Base-by-base conservation (phyloP, 106 monocot species). In the Allium cepa region DNA sequence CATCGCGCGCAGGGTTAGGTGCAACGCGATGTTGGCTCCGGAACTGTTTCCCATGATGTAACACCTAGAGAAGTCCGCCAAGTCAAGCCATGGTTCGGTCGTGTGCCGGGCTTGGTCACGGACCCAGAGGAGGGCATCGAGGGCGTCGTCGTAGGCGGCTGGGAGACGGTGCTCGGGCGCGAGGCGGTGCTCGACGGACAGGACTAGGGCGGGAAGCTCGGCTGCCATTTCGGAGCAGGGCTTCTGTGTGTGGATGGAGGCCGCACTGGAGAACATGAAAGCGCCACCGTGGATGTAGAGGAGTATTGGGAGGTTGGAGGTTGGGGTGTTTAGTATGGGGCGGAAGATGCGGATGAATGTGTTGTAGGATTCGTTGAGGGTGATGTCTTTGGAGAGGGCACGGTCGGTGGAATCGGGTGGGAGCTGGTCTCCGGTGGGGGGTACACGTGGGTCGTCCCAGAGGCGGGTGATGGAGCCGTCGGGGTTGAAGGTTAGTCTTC, bases 231-330 rank as follows among this genome's bases (percentile, higher is more conserved):
- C 22, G 22, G 22, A 22, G 22, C 22, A 22, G 22, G 22, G 22
- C 22, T 22, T 22, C 22, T 22, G 22, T 0, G 22, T 0, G 22
- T 22, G 22, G 22, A 22, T 22, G 76, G 22, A 22, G 22, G 22
- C 22, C 22, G 22, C 22, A 22, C 22, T 22, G 22, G 22, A 22
- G 22, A 22, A 22, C 22, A 22, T 22, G 22, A 75, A 79, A 28
- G 70, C 74, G 48, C 79, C 74, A 55, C 74, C 79, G 59, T 79
- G 79, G 59, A 79, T 50, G 69, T 63, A 70, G 58, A 79, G 4
- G 11, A 74, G 56, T 11, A 70, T 13, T 10, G 79, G 79, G 22
- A 22, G 22, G 22, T 22, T 22, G 22, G 22, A 22, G 22, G 22
- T 22, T 22, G 22, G 22, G 22, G 22, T 22, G 22, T 22, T 22